Evolutionary conservation across 1,139 yeast genomes (phyloP), one percentile per base, ranked within the genome.

Genomic region (Yamadazyma siamensis): DNA sequence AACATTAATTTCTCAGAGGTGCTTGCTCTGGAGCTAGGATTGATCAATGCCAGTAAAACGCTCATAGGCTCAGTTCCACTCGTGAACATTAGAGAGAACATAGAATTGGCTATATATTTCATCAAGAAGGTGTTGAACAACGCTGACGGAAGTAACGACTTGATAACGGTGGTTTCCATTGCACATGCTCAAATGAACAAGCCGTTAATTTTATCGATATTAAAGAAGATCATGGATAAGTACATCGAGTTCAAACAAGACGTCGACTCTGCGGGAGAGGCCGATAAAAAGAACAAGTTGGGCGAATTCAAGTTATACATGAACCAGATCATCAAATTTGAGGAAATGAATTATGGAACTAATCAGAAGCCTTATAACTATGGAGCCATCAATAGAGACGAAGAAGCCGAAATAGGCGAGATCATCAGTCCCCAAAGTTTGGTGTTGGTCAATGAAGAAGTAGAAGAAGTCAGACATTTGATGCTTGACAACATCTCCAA

Each of bases 401-500:
- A 43, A 12, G 58, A 48, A 41, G 27, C 25, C 17, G 31, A 33
- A 4, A 41, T 39, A n/a, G 42, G 40, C 12, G 54, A 52, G 9
- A 44, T 53, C 15, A 54, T 61, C 31, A 61, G 46, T 39, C 77
- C 69, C 34, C 66, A 47, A 40, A 75, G 48, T 42, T 55, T 63
- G 28, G 53, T 62, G 13, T 42, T 64, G 13, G 72, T 75, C 2
- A 65, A 61, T 31, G 73, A 65, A 37, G 80, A 75, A 32, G 68
- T 73, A 3, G 69, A 64, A 27, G 78, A 74, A 43, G 77, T 75
- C 9, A 54, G 78, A 28, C 71, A 69, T 31, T 57, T 80, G 29
- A 80, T 80, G 87, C 72, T 77, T 47, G 85, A 79, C 38, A 80
- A 80, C 46, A 78, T 80, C 34, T 80, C 76, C 45, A 75, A 75